These are phyloP conservation scores for Boletus vermiculosoides DNA, from an alignment of 768 basidiomycete genomes.

Conservation along the genomic window DNA sequence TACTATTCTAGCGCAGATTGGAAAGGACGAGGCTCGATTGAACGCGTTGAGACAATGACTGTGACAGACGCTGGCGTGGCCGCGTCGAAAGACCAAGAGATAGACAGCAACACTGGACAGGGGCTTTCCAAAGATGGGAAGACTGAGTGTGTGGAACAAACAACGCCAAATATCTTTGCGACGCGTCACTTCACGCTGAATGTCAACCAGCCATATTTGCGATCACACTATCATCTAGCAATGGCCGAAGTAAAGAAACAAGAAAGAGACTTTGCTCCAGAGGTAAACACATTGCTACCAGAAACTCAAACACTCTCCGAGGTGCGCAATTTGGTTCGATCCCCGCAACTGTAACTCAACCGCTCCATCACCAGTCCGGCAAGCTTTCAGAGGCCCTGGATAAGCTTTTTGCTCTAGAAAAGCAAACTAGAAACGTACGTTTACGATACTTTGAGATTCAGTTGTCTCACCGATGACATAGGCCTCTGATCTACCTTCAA, in stretches of 20 bases:
- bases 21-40: conserved; percentile 27
- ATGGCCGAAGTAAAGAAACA: conserved; percentile 85
- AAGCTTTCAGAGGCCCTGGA: conserved; percentile 86
- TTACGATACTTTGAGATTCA: background rate
- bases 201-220: conserved; percentile 39
- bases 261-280: conserved; percentile 82
- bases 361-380: conserved; percentile 53
- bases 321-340: conserved; percentile 43
- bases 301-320: conserved; percentile 67
- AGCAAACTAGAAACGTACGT: conserved; percentile 92
- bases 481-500: conserved; percentile 94
- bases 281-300: conserved; percentile 75
- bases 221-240: conserved; percentile 41
- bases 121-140: conserved; percentile 22
- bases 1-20: conserved; percentile 35
- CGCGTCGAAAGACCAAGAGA: background rate
- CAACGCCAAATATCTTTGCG: conserved; percentile 49
- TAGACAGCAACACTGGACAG: conserved; percentile 12
- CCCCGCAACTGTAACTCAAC: conserved; percentile 8
- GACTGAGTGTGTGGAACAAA: conserved; percentile 24
- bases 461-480: conserved; percentile 31
- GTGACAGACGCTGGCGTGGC: background rate
- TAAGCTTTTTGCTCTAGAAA: conserved; percentile 85
- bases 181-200: conserved; percentile 54
- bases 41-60: conserved; percentile 10